phyloP scores from a whole-genome alignment of 345 rosid species.

The Lepidium aucheri region DNA sequence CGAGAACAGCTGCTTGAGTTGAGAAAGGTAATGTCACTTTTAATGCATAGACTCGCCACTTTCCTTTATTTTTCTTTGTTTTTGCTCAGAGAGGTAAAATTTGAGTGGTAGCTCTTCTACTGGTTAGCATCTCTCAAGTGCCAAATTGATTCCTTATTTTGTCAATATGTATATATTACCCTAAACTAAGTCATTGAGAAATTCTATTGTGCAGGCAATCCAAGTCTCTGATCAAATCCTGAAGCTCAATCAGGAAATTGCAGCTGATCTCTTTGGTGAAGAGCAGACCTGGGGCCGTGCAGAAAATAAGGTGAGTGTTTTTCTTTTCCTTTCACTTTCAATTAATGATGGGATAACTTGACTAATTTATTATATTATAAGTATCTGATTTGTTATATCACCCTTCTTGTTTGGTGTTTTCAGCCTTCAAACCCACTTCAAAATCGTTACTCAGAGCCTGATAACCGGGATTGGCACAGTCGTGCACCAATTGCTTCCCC shows the following conservation, averaged over 20 bases:
- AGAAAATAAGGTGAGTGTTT: constrained; percentile 52
- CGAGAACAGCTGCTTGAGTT: constrained; percentile 69
- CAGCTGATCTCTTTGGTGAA: constrained; percentile 67
- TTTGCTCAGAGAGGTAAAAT: not conserved
- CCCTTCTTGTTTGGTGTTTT: constrained; percentile 3
- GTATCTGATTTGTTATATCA: not conserved
- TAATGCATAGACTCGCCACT: not conserved
- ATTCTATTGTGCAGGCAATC: constrained; percentile 27
- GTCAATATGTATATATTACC: not conserved
- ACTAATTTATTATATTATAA: not conserved
- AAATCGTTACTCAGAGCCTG: constrained; percentile 67
- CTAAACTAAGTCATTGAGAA: not conserved
- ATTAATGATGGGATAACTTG: not conserved
- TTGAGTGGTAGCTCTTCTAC: not conserved
- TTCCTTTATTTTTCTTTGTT: not conserved
- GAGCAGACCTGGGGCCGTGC: constrained; percentile 63
- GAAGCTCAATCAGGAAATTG: constrained; percentile 55
- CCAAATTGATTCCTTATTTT: not conserved
- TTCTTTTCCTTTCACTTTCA: not conserved
- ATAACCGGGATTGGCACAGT: constrained; percentile 87
- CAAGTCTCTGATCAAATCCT: constrained; percentile 56
- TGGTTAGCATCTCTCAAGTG: not conserved
- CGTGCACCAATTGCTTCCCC: constrained; percentile 52
- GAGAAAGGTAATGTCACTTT: constrained; percentile 40
- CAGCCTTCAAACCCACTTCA: constrained; percentile 47